Percentiles rank a stretch among this genome's conserved stretches.
Conservation (phyloP, 805 yeast species). For the Pichia thaimueangensis region DNA sequence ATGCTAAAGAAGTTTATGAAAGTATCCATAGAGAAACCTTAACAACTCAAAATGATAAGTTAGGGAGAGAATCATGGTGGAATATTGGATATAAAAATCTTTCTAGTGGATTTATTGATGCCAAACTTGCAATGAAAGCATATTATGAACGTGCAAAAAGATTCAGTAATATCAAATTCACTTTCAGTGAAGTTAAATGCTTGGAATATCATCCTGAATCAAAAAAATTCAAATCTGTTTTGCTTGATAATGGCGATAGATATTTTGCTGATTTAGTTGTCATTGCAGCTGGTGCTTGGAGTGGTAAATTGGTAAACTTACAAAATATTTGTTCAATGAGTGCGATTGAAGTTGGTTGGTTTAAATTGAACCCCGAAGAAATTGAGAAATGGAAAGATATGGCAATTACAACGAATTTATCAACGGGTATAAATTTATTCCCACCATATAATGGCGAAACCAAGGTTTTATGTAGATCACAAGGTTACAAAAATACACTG, state of each 20-base stretch:
- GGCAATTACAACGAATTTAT: constrained; percentile 24
- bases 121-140: constrained; percentile 19
- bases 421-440: constrained; percentile 25
- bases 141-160: constrained; percentile 21
- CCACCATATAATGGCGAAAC: constrained; percentile 26
- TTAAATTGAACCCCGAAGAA: constrained; percentile 20
- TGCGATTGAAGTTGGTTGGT: constrained; percentile 26
- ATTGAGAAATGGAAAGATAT: constrained; percentile 20
- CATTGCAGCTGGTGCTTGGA: constrained; percentile 27
- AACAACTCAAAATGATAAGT: background rate
- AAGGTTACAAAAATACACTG: constrained; percentile 22
- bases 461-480: constrained; percentile 23
- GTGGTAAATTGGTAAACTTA: constrained; percentile 20
- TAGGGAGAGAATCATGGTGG: constrained; percentile 15
- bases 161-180: constrained; percentile 14
- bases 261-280: constrained; percentile 16
- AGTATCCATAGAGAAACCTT: constrained; percentile 11
- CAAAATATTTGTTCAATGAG: constrained; percentile 15
- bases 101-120: constrained; percentile 23
- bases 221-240: constrained; percentile 16
- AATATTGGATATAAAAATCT: constrained; percentile 21
- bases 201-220: constrained; percentile 13
- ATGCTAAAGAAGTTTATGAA: constrained; percentile 5
- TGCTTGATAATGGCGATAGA: constrained; percentile 12
- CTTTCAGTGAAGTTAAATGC: constrained; percentile 18